Evolutionary conservation across 2,329 filamentous ascomycete species (phyloP), one percentile per base, ranked within the genome.

Genomic region (Talaromyces sp.): DNA sequence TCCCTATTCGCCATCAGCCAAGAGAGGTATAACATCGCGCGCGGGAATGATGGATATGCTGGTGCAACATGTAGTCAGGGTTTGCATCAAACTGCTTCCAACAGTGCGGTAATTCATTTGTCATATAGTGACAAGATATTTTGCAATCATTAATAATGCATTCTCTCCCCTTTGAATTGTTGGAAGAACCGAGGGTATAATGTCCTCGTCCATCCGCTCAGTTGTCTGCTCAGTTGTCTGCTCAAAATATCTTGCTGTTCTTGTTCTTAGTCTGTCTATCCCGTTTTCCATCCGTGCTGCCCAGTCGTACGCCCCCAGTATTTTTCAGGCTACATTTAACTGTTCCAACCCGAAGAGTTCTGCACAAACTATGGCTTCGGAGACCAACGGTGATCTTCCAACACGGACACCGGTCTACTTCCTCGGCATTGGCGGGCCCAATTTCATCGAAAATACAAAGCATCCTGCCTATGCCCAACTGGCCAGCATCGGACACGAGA

Each of bases 381-480:
- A 34, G 10, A 1, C 44, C 18, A 27, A 27, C 8, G 5, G 8
- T 14, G 10, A 27, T 27, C 8, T 27, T 27, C 4, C 44, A 18
- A 8, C n/a, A 5, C 73, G 70, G 56, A 83, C 80, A 10, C 82
- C 82, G 10, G 75, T 83, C 56, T 84, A 83, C 65, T 85, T 84
- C 66, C 69, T 85, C 33, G 80, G 79, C 61, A 77, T 80, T 75
- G 80, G 80, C 14, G 81, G 79, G 54, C 61, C 61, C 9, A 62
- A 54, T n/a, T 62, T 62, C 23, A 62, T 62, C 16, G 61, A 59
- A 51, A 44, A 62, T 18, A 56, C n/a, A 31, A 23, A 85, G 0
- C 89, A 92, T 69, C 87, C 88, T 1, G 89, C 85, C 9, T 90
- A 89, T 68, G 71, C 79, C 4, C 78, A 88, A 60, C 83, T 92